phyloP scores from a whole-genome alignment of 2,329 filamentous ascomycete genomes.

The Alternaria tenuissima region DNA sequence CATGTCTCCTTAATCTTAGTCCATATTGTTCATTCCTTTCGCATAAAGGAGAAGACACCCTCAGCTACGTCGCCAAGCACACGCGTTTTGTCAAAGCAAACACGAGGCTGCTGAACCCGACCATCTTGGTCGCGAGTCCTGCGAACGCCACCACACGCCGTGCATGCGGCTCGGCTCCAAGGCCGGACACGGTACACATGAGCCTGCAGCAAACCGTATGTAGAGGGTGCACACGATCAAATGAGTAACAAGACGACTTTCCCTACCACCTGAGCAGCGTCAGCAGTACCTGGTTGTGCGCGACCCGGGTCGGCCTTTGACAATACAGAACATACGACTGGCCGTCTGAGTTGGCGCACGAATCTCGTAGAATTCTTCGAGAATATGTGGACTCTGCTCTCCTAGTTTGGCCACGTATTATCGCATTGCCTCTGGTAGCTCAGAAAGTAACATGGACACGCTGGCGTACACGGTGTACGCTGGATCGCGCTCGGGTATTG shows the following conservation, averaged over 20 bases:
- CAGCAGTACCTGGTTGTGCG: conserved; percentile 6
- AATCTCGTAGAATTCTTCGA: neutral
- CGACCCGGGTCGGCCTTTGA: conserved; percentile 4
- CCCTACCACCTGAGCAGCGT: conserved; percentile 3
- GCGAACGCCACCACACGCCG: conserved; percentile 4
- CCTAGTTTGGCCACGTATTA: conserved; percentile 3
- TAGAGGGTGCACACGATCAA: conserved; percentile 5
- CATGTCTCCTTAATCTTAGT: conserved; percentile 36
- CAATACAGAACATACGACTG: conserved; percentile 8
- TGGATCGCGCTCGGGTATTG: conserved; percentile 22
- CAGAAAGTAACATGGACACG: conserved; percentile 9
- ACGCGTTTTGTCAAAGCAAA: conserved; percentile 10
- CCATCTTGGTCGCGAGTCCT: conserved; percentile 5
- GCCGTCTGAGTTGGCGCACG: conserved; percentile 3
- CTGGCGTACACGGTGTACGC: conserved; percentile 1
- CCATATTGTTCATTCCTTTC: conserved; percentile 14
- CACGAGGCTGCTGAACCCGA: conserved; percentile 3
- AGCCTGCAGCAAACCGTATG: conserved; percentile 9
- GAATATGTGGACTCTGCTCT: conserved; percentile 2
- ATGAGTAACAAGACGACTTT: neutral
- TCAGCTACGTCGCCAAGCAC: conserved; percentile 12
- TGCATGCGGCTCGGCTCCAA: conserved; percentile 19
- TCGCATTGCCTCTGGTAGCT: conserved; percentile 2
- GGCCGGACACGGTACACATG: conserved; percentile 5
- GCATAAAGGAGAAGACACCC: conserved; percentile 36